phyloP scores from a whole-genome alignment of 176 grass and related monocot species.

The Neostapfia colusana region DNA sequence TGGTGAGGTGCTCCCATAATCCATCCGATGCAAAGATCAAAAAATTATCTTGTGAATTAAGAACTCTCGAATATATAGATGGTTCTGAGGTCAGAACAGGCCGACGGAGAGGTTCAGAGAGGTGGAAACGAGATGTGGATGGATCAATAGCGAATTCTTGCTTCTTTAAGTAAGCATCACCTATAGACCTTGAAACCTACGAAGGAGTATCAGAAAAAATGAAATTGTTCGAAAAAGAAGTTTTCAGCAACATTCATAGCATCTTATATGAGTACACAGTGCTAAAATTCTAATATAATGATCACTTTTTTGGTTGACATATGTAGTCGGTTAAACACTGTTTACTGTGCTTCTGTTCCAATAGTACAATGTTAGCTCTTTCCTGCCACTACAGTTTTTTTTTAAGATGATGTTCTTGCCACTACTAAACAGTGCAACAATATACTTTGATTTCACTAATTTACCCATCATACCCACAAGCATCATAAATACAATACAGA shows the following conservation, averaged over 20 bases:
- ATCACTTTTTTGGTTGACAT: neutral
- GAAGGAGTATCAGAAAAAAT: slow-evolving; percentile 29
- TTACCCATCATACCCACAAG: neutral
- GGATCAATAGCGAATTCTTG: slow-evolving; percentile 75
- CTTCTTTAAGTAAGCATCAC: slow-evolving; percentile 92
- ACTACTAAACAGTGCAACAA: neutral
- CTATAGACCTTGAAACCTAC: slow-evolving; percentile 97
- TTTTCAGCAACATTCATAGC: slow-evolving; percentile 27
- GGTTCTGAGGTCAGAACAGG: slow-evolving; percentile 85
- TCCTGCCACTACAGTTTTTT: neutral
- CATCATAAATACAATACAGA: neutral
- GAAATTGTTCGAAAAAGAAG: slow-evolving; percentile 16
- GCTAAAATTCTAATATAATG: neutral
- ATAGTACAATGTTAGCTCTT: neutral
- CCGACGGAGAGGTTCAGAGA: slow-evolving; percentile 67
- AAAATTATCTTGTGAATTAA: slow-evolving; percentile 78
- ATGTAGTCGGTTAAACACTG: slow-evolving; percentile 2
- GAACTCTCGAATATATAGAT: slow-evolving; percentile 58
- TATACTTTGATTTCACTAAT: neutral
- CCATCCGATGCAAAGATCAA: slow-evolving; percentile 95
- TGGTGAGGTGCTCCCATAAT: slow-evolving; percentile 93
- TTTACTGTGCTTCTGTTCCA: neutral
- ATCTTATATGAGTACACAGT: neutral
- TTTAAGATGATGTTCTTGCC: neutral
- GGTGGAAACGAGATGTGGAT: slow-evolving; percentile 76